phyloP scores from a whole-genome alignment of 2,329 filamentous ascomycete species.

The Whalleya microplaca region DNA sequence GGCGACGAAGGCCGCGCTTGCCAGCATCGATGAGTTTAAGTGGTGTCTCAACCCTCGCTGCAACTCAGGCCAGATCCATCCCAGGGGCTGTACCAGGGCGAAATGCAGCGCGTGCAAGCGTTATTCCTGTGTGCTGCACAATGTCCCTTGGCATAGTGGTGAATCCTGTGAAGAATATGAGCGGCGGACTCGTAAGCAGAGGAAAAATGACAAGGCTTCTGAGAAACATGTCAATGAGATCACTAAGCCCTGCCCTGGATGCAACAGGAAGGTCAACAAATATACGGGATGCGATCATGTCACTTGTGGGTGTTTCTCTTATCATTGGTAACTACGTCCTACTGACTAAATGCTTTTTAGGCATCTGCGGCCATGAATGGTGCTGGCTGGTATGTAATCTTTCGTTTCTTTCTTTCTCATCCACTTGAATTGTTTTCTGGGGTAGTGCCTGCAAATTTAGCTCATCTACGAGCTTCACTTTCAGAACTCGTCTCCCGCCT shows the following conservation, averaged over 20 bases:
- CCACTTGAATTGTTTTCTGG: neutral
- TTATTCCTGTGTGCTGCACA: constrained; percentile 40
- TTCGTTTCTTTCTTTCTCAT: neutral
- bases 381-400: constrained; percentile 36
- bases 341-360: constrained; percentile 11
- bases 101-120: constrained; percentile 39
- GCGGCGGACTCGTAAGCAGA: constrained; percentile 32
- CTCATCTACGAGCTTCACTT: neutral
- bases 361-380: constrained; percentile 44
- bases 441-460: neutral
- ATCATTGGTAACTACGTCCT: neutral
- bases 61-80: constrained; percentile 43
- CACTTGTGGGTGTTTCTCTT: constrained; percentile 39
- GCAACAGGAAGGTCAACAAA: constrained; percentile 41
- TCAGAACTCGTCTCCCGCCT: neutral
- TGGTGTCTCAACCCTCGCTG: constrained; percentile 45
- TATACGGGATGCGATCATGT: constrained; percentile 46
- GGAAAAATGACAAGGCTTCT: constrained; percentile 39
- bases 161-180: constrained; percentile 45
- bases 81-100: constrained; percentile 35
- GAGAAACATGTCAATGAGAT: constrained; percentile 38
- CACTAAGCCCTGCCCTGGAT: constrained; percentile 42
- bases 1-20: constrained; percentile 36
- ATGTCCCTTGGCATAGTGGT: constrained; percentile 42
- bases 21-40: constrained; percentile 37